Percentiles rank a stretch among this genome's conserved stretches.
Evolutionary conservation across 1,284 basidiomycete genomes (phyloP).

Genomic region (Trichosporon inkin): DNA sequence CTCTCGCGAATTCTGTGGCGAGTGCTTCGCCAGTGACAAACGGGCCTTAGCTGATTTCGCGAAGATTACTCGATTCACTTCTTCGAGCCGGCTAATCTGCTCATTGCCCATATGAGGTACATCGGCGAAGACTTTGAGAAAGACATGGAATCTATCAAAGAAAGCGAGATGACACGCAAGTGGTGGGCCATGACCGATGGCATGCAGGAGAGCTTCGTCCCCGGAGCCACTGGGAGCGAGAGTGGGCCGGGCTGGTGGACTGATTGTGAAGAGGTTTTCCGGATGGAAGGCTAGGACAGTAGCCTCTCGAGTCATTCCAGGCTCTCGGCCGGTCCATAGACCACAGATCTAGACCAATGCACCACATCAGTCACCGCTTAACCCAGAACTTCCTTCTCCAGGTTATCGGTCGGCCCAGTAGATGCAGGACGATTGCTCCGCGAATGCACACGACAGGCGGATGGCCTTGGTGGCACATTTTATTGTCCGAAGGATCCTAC

Average conservation of each 20-base stretch:
- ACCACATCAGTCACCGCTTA: too few species aligned
- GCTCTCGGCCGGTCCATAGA: too few species aligned
- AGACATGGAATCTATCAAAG: slow-evolving; percentile 64
- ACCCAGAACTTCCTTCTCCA: too few species aligned
- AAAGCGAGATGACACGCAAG: slow-evolving; percentile 62
- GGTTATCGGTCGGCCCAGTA: too few species aligned
- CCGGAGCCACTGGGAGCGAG: slow-evolving; percentile 65
- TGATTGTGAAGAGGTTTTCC: slow-evolving; percentile 65
- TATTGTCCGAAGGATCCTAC: too few species aligned
- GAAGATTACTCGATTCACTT: slow-evolving; percentile 71
- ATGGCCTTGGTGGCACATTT: too few species aligned
- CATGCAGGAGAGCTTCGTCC: slow-evolving; percentile 71
- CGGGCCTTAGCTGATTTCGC: neutral
- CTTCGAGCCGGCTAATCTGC: slow-evolving; percentile 57
- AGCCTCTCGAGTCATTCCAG: neutral
- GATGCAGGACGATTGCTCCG: too few species aligned
- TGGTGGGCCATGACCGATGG: slow-evolving; percentile 70
- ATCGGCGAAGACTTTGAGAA: slow-evolving; percentile 57
- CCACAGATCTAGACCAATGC: too few species aligned
- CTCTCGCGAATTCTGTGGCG: neutral
- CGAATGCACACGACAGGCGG: too few species aligned
- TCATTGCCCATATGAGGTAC: slow-evolving; percentile 59
- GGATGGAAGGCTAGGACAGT: slow-evolving; percentile 56
- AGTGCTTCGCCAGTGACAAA: neutral
- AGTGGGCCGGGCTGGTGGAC: slow-evolving; percentile 67